phyloP scores from a whole-genome alignment of 495 filamentous ascomycete genomes.

The Aspergillus coremiiformis region DNA sequence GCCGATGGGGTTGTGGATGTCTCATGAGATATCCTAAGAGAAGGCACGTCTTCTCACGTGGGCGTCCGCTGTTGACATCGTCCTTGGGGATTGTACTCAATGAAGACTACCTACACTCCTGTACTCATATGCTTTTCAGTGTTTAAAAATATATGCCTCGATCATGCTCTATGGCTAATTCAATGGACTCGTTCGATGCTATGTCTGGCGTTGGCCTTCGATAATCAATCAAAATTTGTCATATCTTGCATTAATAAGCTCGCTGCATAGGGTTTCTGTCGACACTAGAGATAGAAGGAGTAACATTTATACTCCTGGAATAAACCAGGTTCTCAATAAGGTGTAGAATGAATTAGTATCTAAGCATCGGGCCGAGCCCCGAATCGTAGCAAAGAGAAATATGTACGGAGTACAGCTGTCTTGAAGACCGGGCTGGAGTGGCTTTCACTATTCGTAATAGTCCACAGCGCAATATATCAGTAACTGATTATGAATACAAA shows the following conservation, averaged over 20 bases:
- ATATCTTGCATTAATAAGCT: too few relatives aligned
- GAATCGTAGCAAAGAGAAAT: too few relatives aligned
- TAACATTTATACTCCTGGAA: too few relatives aligned
- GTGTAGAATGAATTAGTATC: too few relatives aligned
- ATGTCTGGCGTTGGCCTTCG: background rate
- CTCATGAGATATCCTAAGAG: conserved; percentile 2
- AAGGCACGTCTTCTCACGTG: background rate
- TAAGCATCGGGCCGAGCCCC: too few relatives aligned
- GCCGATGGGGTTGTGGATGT: conserved; percentile 19
- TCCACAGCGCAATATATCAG: background rate
- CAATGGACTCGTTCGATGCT: background rate
- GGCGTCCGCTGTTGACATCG: background rate
- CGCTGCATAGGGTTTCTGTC: too few relatives aligned
- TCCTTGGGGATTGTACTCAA: background rate
- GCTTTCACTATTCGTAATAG: background rate
- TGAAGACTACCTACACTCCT: background rate
- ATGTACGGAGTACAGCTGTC: too few relatives aligned
- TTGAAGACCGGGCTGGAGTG: background rate
- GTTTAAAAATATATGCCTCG: background rate
- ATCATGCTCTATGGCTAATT: background rate
- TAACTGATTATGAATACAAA: background rate
- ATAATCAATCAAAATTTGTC: background rate
- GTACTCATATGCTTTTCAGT: background rate
- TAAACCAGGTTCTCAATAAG: too few relatives aligned
- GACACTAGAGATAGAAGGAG: too few relatives aligned